Percentiles rank a stretch among this genome's conserved stretches.
Conservation (phyloP, 1,139 yeast genomes). For the Zygoascus meyerae region DNA sequence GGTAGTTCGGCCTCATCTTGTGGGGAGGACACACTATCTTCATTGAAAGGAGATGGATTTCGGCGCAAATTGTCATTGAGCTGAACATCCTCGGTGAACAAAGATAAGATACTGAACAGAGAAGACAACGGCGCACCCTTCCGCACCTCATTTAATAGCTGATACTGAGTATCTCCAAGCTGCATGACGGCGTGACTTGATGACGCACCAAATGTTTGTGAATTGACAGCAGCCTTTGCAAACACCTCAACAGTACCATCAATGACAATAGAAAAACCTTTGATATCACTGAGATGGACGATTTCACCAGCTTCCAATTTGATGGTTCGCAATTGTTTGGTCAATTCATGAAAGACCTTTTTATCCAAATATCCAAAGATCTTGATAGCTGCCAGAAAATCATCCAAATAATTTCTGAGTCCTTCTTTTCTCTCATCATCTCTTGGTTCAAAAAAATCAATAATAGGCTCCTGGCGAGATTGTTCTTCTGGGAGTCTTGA, state of each 20-base stretch:
- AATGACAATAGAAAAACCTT: conserved; percentile 90
- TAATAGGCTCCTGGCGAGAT: conserved; percentile 39
- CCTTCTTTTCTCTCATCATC: conserved; percentile 38
- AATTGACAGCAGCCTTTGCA: conserved; percentile 42
- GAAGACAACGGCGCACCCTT: conserved; percentile 83
- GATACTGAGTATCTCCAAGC: conserved; percentile 46
- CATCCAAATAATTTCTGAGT: conserved; percentile 65
- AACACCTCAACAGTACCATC: conserved; percentile 86
- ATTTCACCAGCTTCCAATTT: conserved; percentile 74
- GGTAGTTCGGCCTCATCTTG: conserved; percentile 6
- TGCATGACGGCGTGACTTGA: background rate
- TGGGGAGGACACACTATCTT: conserved; percentile 1
- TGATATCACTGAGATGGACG: conserved; percentile 60
- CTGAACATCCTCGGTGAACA: conserved; percentile 46
- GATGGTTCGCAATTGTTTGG: conserved; percentile 88
- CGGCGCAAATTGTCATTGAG: conserved; percentile 16
- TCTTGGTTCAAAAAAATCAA: conserved; percentile 40
- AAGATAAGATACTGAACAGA: conserved; percentile 67
- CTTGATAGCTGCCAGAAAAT: conserved; percentile 82
- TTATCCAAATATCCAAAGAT: conserved; percentile 90
- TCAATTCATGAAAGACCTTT: conserved; percentile 86
- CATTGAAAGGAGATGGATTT: conserved; percentile 8
- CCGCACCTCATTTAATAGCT: conserved; percentile 74
- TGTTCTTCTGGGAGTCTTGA: conserved; percentile 48
- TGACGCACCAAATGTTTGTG: conserved; percentile 40